Evolutionary conservation across 2,329 filamentous ascomycete species (phyloP), one percentile per base, ranked within the genome.

Genomic region (Ophiostoma ips): DNA sequence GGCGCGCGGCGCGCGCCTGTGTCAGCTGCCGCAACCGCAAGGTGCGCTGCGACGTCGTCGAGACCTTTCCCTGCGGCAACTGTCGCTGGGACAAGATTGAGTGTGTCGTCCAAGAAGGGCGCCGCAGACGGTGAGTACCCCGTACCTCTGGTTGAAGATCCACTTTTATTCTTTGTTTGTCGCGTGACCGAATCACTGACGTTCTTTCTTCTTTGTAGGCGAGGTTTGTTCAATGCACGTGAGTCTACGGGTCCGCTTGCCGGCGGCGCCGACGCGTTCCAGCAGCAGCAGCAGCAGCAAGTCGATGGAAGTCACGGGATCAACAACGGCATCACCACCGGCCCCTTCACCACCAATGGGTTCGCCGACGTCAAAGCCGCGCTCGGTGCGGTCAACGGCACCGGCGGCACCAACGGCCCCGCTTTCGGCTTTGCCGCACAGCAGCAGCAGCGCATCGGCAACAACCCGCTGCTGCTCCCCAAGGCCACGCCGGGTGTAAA

Each of bases 31-130:
- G 89, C 59, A 81, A 84, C 51, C 81, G 89, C 62, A 95, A 95
- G 65, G 89, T 95, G 38, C 79, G 89, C 51, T 95, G 89, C 70
- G 89, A 95, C 69, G 88, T 95, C 51, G 87, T 92, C 52, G 87
- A 94, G 65, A 83, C 84, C 46, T 83, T 83, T 40, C 87, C 87
- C 1, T 94, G 87, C 65, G 88, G 85, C 50, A 94, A 94, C 66
- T 94, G 87, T 68, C 75, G 85, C 55, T 77, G 84, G 69, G 84
- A 87, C 64, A 81, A 84, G 62, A 82, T 87, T 52, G 81, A 86
- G 63, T 88, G 84, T 66, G 71, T 83, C 50, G 79, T 86, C 21
- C 81, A 83, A 56, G 81, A 94, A 65, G 90, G 85, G 69, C 86
- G 87, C 59, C 79, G 88, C 60, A 83, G 87, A 74, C 87, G 86